A percentile compares a stretch with the other conserved stretches of the same genome.
Conservation (phyloP, 495 filamentous ascomycete species). For the Lineolata rhizophorae region DNA sequence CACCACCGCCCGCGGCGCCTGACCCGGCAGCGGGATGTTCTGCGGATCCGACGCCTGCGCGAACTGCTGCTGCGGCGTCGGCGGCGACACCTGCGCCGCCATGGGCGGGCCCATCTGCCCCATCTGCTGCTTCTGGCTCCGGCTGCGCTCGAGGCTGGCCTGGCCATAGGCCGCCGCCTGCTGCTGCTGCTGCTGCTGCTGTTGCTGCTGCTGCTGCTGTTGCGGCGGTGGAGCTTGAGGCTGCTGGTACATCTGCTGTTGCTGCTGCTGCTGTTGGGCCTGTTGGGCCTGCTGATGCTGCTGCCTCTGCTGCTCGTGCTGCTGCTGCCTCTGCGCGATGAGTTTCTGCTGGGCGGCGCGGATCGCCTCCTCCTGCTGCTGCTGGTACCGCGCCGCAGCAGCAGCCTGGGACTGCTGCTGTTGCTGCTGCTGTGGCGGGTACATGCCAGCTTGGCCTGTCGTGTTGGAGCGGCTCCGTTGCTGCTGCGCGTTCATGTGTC, state of each 20-base stretch:
- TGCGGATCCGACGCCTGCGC: constrained; percentile 27
- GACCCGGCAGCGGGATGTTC: constrained; percentile 28
- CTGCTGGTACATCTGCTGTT: constrained; percentile 18
- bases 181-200: too few relatives aligned
- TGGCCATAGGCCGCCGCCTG: too few relatives aligned
- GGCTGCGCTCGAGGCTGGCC: constrained; percentile 38
- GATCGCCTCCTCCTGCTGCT: constrained; percentile 67
- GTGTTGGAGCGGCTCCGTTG: constrained; percentile 22
- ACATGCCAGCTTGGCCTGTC: constrained; percentile 8
- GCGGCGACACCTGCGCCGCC: too few relatives aligned
- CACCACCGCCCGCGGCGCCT: constrained; percentile 17
- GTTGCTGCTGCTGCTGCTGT: constrained; percentile 17
- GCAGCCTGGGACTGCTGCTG: constrained; percentile 13
- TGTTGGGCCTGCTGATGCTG: constrained; percentile 65
- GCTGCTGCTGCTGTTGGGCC: constrained; percentile 38
- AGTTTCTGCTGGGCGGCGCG: constrained; percentile 39
- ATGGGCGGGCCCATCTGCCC: constrained; percentile 23
- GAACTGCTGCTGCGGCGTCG: constrained; percentile 32
- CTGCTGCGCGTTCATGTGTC: constrained; percentile 22
- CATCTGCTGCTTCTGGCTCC: constrained; percentile 33
- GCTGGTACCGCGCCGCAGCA: constrained; percentile 44
- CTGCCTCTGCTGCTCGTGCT: too few relatives aligned
- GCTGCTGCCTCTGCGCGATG: constrained; percentile 11
- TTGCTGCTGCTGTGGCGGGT: constrained; percentile 5
- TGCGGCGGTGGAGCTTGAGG: constrained; percentile 23